Evolutionary conservation across 2,329 filamentous ascomycete species (phyloP).

Genomic region (Claviceps monticola): DNA sequence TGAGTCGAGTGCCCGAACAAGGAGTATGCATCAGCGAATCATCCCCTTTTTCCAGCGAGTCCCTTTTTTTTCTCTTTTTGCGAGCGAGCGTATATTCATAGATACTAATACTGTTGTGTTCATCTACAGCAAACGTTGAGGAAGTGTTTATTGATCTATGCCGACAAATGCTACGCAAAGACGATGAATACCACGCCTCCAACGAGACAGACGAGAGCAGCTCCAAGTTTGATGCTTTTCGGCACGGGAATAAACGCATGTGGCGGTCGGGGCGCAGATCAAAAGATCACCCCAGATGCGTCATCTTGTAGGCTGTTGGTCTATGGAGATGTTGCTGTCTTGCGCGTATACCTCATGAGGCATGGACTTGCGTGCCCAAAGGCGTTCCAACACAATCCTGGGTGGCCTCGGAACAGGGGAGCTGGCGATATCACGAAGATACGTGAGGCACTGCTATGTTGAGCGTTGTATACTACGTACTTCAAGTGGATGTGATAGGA

Average conservation of each 20-base stretch:
- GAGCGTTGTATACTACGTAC: too few relatives aligned
- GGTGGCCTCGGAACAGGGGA: too few relatives aligned
- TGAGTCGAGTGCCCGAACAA: slow-evolving; percentile 70
- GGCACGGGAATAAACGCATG: slow-evolving; percentile 14
- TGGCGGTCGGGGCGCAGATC: slow-evolving; percentile 18
- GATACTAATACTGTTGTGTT: not conserved
- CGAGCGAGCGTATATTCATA: not conserved
- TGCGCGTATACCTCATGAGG: too few relatives aligned
- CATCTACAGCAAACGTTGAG: slow-evolving; percentile 57
- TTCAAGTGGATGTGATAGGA: too few relatives aligned
- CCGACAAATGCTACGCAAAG: slow-evolving; percentile 66
- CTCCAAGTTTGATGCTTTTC: slow-evolving; percentile 26
- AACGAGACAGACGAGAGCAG: slow-evolving; percentile 23
- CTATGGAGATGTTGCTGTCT: too few relatives aligned
- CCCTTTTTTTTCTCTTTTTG: not conserved
- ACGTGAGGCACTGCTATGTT: too few relatives aligned
- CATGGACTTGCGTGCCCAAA: too few relatives aligned
- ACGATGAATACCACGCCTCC: slow-evolving; percentile 32
- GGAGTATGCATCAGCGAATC: slow-evolving; percentile 29
- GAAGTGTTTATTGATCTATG: slow-evolving; percentile 80
- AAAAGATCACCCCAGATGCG: slow-evolving; percentile 24
- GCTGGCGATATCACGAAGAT: too few relatives aligned
- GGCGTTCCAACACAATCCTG: too few relatives aligned
- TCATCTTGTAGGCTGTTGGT: slow-evolving; percentile 19
- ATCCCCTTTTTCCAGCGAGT: too few relatives aligned